phyloP scores from a whole-genome alignment of 495 filamentous ascomycete species.

The Podospora australis region DNA sequence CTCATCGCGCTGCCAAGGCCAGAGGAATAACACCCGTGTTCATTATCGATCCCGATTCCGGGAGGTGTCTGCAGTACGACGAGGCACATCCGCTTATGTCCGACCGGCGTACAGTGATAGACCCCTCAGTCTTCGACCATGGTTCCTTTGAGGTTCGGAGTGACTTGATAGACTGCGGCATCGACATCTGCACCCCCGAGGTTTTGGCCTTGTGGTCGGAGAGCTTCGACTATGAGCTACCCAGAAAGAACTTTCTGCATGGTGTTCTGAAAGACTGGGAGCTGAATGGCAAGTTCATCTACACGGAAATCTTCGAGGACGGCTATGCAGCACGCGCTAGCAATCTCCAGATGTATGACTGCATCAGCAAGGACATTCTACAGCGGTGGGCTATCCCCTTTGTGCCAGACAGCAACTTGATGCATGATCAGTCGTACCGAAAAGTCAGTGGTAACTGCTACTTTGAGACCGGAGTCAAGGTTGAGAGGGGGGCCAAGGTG shows the following conservation, averaged over 20 bases:
- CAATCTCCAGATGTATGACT: conserved; percentile 84
- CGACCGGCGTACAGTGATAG: conserved; percentile 56
- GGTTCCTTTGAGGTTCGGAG: conserved; percentile 66
- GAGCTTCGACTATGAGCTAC: conserved; percentile 91
- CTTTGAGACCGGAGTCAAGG: conserved; percentile 62
- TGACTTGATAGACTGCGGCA: conserved; percentile 88
- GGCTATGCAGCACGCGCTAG: conserved; percentile 77
- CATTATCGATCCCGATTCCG: conserved; percentile 70
- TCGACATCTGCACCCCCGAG: conserved; percentile 97
- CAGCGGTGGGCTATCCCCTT: conserved; percentile 89
- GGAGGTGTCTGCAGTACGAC: conserved; percentile 89
- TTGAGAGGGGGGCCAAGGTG: conserved; percentile 42
- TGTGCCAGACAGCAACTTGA: conserved; percentile 80
- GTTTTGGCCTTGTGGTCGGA: conserved; percentile 93
- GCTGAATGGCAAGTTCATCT: conserved; percentile 90
- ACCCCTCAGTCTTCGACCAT: conserved; percentile 55
- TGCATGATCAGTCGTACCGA: conserved; percentile 68
- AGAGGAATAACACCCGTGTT: conserved; percentile 73
- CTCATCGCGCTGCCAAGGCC: conserved; percentile 62
- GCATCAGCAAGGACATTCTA: conserved; percentile 82
- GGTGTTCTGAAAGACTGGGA: conserved; percentile 95
- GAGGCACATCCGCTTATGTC: conserved; percentile 53
- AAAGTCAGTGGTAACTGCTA: conserved; percentile 63
- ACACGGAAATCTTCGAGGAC: conserved; percentile 77
- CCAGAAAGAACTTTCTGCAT: conserved; percentile 80